Conservation (phyloP, 139 green algal genomes). For the Nannochloris sp. region DNA sequence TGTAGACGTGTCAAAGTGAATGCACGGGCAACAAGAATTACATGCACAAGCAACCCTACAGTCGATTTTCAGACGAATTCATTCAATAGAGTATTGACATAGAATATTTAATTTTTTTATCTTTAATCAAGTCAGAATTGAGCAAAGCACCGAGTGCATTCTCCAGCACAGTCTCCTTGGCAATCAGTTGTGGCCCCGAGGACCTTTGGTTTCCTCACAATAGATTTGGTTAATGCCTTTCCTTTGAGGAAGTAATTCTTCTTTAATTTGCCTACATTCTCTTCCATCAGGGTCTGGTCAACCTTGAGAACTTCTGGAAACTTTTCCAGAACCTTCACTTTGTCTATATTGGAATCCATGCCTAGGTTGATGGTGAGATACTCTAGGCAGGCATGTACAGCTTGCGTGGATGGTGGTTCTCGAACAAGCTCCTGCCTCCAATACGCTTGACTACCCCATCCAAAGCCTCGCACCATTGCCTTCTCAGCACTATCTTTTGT, state of each 20-base stretch:
- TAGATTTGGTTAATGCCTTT: background rate
- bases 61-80: background rate
- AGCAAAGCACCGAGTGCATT: slow-evolving; percentile 13
- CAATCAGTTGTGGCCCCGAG: slow-evolving; percentile 7
- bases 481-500: background rate
- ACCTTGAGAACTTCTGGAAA: slow-evolving; percentile 10
- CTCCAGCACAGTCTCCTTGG: slow-evolving; percentile 5
- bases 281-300: slow-evolving; percentile 2
- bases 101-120: background rate
- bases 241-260: slow-evolving; percentile 14
- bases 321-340: background rate
- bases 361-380: background rate
- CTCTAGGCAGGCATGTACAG: background rate
- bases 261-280: slow-evolving; percentile 7
- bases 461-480: slow-evolving; percentile 16
- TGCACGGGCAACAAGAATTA: no score
- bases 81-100: background rate
- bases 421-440: slow-evolving; percentile 21
- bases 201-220: slow-evolving; percentile 8
- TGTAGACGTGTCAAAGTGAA: no score
- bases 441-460: slow-evolving; percentile 23
- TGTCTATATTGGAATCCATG: background rate
- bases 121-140: slow-evolving; percentile 7
- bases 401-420: background rate
- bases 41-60: background rate